Conservation (phyloP, 805 yeast genomes). For the Hermanozyma aechmeae region DNA sequence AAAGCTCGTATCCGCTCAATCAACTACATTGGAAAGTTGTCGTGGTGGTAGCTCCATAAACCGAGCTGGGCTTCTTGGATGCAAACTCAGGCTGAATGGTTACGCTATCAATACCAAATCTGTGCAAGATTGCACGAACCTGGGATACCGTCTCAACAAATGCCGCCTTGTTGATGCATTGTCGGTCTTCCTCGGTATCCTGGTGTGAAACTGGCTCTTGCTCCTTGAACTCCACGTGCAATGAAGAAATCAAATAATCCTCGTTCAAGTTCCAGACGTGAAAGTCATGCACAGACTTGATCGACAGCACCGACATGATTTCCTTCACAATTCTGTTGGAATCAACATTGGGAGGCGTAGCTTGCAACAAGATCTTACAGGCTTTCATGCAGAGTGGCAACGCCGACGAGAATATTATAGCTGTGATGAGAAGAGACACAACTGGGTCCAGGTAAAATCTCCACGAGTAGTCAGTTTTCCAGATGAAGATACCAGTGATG, state of each 20-base stretch:
- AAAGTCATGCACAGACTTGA: conserved; percentile 84
- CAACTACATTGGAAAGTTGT: too few relatives aligned
- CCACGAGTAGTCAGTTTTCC: conserved; percentile 92
- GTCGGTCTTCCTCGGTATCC: neutral
- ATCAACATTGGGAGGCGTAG: conserved; percentile 78
- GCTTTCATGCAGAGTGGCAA: conserved; percentile 82
- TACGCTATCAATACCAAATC: conserved; percentile 81
- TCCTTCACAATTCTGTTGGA: conserved; percentile 66
- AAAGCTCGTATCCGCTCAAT: too few relatives aligned
- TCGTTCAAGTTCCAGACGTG: conserved; percentile 96
- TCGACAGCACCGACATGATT: conserved; percentile 59
- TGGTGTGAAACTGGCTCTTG: neutral
- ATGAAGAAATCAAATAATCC: conserved; percentile 74
- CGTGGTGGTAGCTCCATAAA: conserved; percentile 23
- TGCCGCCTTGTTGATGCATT: conserved; percentile 20
- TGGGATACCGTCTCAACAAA: conserved; percentile 64
- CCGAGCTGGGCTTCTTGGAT: conserved; percentile 5
- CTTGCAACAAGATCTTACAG: conserved; percentile 82
- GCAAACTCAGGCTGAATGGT: conserved; percentile 94
- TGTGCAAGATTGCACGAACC: conserved; percentile 72
- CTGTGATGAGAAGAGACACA: conserved; percentile 76
- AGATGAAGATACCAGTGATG: conserved; percentile 77
- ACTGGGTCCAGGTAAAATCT: conserved; percentile 78
- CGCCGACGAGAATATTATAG: conserved; percentile 84
- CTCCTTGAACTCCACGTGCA: conserved; percentile 64